Evolutionary conservation across 2,329 filamentous ascomycete genomes (phyloP).

Genomic region (Teratosphaeria gauchensis): DNA sequence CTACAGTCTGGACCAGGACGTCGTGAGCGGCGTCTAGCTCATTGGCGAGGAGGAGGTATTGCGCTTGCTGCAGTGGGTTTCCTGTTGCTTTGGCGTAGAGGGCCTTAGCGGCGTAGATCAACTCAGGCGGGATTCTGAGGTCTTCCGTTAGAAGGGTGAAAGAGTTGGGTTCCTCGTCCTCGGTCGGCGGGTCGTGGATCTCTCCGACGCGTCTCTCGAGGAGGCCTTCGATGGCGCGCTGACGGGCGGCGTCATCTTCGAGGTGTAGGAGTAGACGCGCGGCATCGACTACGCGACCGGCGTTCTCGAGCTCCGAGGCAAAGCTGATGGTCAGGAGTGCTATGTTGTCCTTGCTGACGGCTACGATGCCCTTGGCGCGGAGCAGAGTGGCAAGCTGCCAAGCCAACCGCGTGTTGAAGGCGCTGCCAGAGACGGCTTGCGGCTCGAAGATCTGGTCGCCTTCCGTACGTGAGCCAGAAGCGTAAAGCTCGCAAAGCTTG

Average conservation of each 20-base stretch:
- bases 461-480: slow-evolving; percentile 7
- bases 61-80: slow-evolving; percentile 62
- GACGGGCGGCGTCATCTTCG: slow-evolving; percentile 12
- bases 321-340: slow-evolving; percentile 52
- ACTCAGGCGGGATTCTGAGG: slow-evolving; percentile 63
- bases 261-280: slow-evolving; percentile 26
- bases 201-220: slow-evolving; percentile 62
- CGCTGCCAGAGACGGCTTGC: slow-evolving; percentile 61
- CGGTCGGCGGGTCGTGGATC: slow-evolving; percentile 34
- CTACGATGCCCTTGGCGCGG: slow-evolving; percentile 21
- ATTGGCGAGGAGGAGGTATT: slow-evolving; percentile 68
- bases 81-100: slow-evolving; percentile 66
- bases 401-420: slow-evolving; percentile 63
- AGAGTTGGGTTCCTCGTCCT: slow-evolving; percentile 22
- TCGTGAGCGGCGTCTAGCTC: slow-evolving; percentile 62
- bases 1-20: slow-evolving; percentile 71
- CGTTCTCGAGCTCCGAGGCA: slow-evolving; percentile 23
- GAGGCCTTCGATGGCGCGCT: slow-evolving; percentile 37
- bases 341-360: slow-evolving; percentile 38
- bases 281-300: slow-evolving; percentile 17
- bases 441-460: background rate
- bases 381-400: slow-evolving; percentile 71
- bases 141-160: slow-evolving; percentile 28
- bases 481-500: slow-evolving; percentile 64
- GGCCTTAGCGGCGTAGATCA: slow-evolving; percentile 84